phyloP scores from a whole-genome alignment of 148 eudicot genomes.

The Silene conica region DNA sequence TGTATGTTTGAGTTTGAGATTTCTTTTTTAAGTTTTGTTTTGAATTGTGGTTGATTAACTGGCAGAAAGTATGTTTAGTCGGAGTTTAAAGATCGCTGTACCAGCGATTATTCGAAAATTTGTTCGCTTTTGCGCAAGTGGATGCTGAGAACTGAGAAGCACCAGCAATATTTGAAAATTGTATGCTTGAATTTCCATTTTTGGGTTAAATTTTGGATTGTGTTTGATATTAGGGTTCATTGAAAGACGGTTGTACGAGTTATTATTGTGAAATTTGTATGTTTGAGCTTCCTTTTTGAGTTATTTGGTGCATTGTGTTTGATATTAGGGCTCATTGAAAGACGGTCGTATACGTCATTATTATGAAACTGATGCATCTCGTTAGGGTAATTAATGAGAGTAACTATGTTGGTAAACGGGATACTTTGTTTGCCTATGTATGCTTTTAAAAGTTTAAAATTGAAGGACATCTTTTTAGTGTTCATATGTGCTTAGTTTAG shows the following conservation, averaged over 20 bases:
- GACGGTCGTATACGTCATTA: neutral
- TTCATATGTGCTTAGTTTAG: neutral
- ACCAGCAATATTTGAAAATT: neutral
- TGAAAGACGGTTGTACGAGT: neutral
- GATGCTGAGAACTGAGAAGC: neutral
- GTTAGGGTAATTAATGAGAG: no score
- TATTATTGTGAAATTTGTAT: neutral
- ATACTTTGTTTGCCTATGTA: neutral
- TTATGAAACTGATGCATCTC: neutral
- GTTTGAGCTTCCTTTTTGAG: neutral
- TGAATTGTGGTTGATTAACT: no score
- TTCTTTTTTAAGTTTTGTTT: no score
- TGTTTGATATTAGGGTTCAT: neutral
- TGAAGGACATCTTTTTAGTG: neutral
- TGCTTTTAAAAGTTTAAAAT: neutral
- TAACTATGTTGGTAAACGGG: no score
- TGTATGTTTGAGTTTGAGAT: no score
- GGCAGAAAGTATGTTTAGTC: no score
- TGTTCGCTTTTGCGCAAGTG: neutral
- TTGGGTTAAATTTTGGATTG: no score
- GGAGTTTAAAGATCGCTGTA: no score
- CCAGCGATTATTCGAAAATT: neutral
- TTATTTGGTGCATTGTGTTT: neutral
- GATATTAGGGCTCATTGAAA: neutral
- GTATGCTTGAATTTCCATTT: neutral